Evolutionary conservation across 331 rosid species (phyloP), one percentile per base, ranked within the genome.

Genomic region (Prunus yedoensis): DNA sequence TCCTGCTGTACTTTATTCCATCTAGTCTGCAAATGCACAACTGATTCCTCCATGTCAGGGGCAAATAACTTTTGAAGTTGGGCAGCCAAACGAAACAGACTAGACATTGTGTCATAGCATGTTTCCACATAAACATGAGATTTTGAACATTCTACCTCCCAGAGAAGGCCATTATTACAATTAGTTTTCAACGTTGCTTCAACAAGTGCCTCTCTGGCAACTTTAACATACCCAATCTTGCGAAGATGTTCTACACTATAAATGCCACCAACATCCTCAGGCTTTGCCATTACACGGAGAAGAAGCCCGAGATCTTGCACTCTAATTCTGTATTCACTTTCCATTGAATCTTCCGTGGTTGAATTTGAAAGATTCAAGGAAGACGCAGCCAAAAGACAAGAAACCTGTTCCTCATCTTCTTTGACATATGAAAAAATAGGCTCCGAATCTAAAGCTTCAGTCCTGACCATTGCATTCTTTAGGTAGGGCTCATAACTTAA

Each of bases 1-100:
- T 86, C 97, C 69, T 82, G 89, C 82, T 85, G 97, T 83, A 85
- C 77, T 81, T 86, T 87, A 59, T 88, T 86, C 99, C 99, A 94
- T 84, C 99, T 89, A 27, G 87, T 88, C 89, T 94, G 97, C 92
- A 94, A 87, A 82, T 94, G 99, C 79, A 89, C 90, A 16, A 92
- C 47, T 23, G 96, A 92, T 81, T 94, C 99, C 87, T 92, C 97
- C 59, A 94, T 80, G 77, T 94, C 97, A 68, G 97, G 99, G 79
- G 99, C 96, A 92, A 90, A 94, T 64, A 94, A 72, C 78, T 81
- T 90, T 81, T 92, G 97, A 64, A 94, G 93, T 79, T 94, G 99
- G 83, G 90, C 82, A 77, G 87, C 92, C 83, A 94, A 84, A 82
- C 87, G 87, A 80, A 90, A 85, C 83, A 94, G 75, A 81, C 87